Evolutionary conservation across 306 rosid species (phyloP), one percentile per base, ranked within the genome.

Genomic region (Chamaecrista fasciculata): DNA sequence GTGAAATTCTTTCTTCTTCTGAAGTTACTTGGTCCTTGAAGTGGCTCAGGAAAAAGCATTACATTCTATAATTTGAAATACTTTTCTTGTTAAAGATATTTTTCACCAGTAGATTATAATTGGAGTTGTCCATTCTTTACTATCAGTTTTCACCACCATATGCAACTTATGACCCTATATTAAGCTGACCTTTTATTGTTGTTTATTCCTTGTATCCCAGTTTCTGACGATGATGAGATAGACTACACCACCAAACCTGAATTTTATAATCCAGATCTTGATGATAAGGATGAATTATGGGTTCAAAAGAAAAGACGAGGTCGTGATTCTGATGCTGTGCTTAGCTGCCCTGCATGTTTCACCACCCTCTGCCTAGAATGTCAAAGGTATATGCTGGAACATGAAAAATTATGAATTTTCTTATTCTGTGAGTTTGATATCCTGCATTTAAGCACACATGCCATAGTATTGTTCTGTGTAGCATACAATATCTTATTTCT

Each of bases 341-440:
- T 91, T 46, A 86, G 93, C 77, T 91, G 97, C 76, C 93, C 93
- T 53, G 86, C 87, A 76, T 88, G 97, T 69, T 91, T 91, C 74
- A 86, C 87, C 70, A 88, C 93, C 6, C 89, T 91, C 50, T 91
- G 91, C 77, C 84, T 88, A 31, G 91, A 88, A 78, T 88, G 89
- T 49, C 96, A 88, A 69, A 88, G 96, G 96, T 91, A 77, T 47
- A 47, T 58, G 20, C 44, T 58, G 67, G 23, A n/a, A 68, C 51
- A 39, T 16, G 31, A 23, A 66, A 62, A 40, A 51, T 47, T 69
- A 43, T 23, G 47, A 5, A 15, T 15, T 26, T 44, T 23, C 25
- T 56, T 26, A n/a, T 53, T 40, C 37, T 26, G 21, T 18, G 49
- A 43, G 1, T 36, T 5, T 76, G 48, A 50, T 40, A 3, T 52